Evolutionary conservation across 495 filamentous ascomycete genomes (phyloP), one percentile per base, ranked within the genome.

Genomic region (Aspergillus cavernicola): DNA sequence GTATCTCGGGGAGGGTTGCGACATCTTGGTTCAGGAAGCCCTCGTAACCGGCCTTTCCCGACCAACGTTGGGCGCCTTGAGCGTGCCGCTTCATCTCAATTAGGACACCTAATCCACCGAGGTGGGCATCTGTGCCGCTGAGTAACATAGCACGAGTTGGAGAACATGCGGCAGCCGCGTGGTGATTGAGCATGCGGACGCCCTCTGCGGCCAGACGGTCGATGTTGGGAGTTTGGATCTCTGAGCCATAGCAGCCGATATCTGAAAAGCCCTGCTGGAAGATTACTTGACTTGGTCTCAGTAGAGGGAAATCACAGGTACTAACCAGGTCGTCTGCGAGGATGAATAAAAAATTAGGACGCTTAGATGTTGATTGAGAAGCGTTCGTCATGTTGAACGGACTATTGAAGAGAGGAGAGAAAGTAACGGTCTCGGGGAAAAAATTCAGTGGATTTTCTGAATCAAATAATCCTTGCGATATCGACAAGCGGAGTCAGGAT

Each of bases 11-110:
- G 2, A 82, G 55, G 0, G 78, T 67, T 8, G 45, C 45, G 1
- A 10, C 70, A 76, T 18, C 81, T 77, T 77, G 65, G 50, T 84
- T 81, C 15, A 84, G 66, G 54, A 80, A 82, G 6, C 80, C 79
- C 18, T 48, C 45, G 45, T 48, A 48, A 4, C 45, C 59, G 80
- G 79, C 56, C 81, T 79, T 1, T 75, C 79, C 16, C 41, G 42
- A 37, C 52, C 55, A 10, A 39, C 52, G 29, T 28, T 62, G 56
- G 7, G 59, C 56, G 2, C 38, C 38, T 8, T 22, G 6, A 7
- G 38, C 19, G 38, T 10, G 13, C 18, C 23, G 18, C 22, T 41
- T 41, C 18, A 19, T 23, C 23, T 41, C 38, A 12, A 41, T 41
- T 38, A 61, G 33, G 41, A 77, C 74, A 2, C 58, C 62, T n/a